Percentiles rank a stretch among this genome's conserved stretches.
phyloP scores from a whole-genome alignment of 2,329 filamentous ascomycete species.

The Cordyceps cateniannulata region DNA sequence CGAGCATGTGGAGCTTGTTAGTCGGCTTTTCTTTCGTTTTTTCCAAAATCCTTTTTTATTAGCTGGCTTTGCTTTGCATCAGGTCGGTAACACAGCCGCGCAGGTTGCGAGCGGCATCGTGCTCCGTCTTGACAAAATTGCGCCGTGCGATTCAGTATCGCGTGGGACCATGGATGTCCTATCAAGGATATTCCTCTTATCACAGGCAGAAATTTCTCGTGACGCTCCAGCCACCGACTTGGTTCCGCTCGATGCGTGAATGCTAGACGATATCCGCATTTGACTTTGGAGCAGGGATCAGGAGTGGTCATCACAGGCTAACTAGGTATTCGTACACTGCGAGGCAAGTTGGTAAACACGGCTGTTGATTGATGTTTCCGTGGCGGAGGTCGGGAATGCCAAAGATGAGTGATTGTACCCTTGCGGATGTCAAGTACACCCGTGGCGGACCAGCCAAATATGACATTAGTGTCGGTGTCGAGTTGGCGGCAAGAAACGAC shows the following conservation, averaged over 20 bases:
- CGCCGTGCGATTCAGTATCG: not conserved
- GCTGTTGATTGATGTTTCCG: not conserved
- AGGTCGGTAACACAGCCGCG: constrained; percentile 1
- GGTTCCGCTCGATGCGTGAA: not conserved
- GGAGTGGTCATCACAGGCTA: not conserved
- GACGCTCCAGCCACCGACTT: not conserved
- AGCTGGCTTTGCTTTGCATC: constrained; percentile 4
- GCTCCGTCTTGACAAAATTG: not conserved
- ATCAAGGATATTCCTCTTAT: not conserved
- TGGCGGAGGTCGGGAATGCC: not conserved
- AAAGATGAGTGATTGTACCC: not conserved
- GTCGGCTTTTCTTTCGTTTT: not conserved
- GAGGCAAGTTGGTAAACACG: not conserved
- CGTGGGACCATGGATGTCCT: not conserved
- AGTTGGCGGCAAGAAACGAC: not conserved
- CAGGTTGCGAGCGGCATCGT: not conserved
- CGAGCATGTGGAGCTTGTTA: constrained; percentile 7
- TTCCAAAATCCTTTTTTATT: not conserved
- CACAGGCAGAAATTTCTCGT: not conserved
- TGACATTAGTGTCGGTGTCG: too few species aligned
- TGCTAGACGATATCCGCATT: not conserved
- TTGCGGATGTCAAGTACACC: not conserved
- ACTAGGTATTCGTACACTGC: not conserved
- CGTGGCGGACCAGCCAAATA: not conserved
- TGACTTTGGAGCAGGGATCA: not conserved